Base-by-base conservation (phyloP, 192 early-diverging fungal genomes). In the Geranomyces michiganensis region DNA sequence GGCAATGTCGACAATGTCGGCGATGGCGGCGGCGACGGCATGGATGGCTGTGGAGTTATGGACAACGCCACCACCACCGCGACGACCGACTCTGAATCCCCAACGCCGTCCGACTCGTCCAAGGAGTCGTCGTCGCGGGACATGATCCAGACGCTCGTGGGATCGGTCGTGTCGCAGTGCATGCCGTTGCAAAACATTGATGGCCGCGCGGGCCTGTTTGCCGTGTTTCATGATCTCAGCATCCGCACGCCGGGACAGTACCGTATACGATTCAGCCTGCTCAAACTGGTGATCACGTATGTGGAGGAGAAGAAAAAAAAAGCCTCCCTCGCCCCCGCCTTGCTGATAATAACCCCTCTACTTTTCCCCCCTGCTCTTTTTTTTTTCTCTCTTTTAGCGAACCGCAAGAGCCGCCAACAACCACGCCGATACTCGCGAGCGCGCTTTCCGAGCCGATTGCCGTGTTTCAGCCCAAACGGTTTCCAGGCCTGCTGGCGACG, bases 211-310 rank as follows among this genome's bases (percentile, higher is more conserved):
- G 80, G 76, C 9, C 26, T 71, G 19, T 85, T 78, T 71, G 85
- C 82, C 63, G 75, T 85, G n/a, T 85, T 85, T 55, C 71, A 63
- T 51, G 83, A 85, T 43, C 53, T 85, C 10, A 71, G 68, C 13
- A 72, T 85, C 29, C 76, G 83, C 19, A 78, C 72, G 22, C 79
- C 75, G 21, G 81, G 81, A 0, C 17, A 41, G 30, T 85, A 77
- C 59, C 59, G 80, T 10, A 51, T 85, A 9, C 62, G 71, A 47
- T 80, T 81, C 56, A 56, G 73, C 33, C 48, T 71, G 53, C 48
- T 62, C 15, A 62, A 41, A n/a, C 27, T 71, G 47, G 9, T 49
- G 0, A 19, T 27, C 17, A 61, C 63, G 68, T 70, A 47, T 19
- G 68, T 70, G 0, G 30, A 12, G 56, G 46, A 47, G 19, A 19